These are phyloP conservation scores for Bifiguratus adelaidae DNA, from an alignment of 192 early-diverging fungal genomes.

Conservation along the genomic window DNA sequence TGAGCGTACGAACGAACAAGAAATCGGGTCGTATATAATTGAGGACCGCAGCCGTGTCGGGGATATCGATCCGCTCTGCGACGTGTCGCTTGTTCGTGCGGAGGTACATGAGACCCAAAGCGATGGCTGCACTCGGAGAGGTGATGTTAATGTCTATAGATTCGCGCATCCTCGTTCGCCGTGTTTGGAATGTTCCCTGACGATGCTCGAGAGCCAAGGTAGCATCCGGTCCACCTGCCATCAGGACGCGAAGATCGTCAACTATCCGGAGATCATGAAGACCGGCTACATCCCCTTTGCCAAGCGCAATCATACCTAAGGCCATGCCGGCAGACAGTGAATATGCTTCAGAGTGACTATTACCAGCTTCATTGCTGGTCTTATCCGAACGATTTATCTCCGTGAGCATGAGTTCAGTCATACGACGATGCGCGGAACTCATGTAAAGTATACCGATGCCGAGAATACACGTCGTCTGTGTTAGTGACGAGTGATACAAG, in stretches of 20 bases:
- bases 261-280: conserved; percentile 46
- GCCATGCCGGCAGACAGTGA: conserved; percentile 76
- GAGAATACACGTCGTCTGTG: conserved; percentile 58
- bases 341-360: conserved; percentile 43
- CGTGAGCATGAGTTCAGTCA: conserved; percentile 61
- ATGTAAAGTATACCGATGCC: conserved; percentile 71
- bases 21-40: conserved; percentile 65
- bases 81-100: conserved; percentile 61
- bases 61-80: conserved; percentile 53
- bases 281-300: conserved; percentile 38
- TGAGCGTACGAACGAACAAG: conserved; percentile 56
- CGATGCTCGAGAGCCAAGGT: background rate
- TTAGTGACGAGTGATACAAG: conserved; percentile 51
- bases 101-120: conserved; percentile 75
- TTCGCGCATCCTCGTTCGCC: background rate
- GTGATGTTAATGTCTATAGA: conserved; percentile 35
- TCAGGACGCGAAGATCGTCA: conserved; percentile 39
- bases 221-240: conserved; percentile 8
- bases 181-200: background rate
- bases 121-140: conserved; percentile 60
- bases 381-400: conserved; percentile 38
- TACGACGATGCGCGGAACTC: conserved; percentile 52
- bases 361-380: conserved; percentile 6
- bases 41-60: conserved; percentile 40
- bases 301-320: conserved; percentile 72